These are phyloP conservation scores for Colletotrichum abscissum DNA, from an alignment of 2,329 filamentous ascomycete genomes.

Conservation along the genomic window DNA sequence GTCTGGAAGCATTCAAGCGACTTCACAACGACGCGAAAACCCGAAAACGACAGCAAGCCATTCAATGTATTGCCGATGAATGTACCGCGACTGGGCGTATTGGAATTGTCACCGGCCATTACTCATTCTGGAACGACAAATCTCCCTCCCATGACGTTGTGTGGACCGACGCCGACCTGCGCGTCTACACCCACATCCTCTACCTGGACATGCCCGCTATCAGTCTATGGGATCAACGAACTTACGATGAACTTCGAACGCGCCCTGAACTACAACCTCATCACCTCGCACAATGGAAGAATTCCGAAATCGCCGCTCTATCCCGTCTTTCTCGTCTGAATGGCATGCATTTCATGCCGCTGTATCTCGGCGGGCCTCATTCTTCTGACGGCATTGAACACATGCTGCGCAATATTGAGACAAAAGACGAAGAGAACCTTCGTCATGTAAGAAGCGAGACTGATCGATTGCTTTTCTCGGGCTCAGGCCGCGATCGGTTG, in stretches of 20 bases:
- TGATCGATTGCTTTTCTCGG: constrained; percentile 44
- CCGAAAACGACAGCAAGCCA: constrained; percentile 55
- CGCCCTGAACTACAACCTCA: constrained; percentile 46
- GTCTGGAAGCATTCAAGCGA: constrained; percentile 58
- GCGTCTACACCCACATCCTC: constrained; percentile 66
- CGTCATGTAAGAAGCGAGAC: constrained; percentile 43
- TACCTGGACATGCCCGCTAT: constrained; percentile 60
- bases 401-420: constrained; percentile 50
- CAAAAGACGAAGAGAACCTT: constrained; percentile 54
- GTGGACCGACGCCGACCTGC: constrained; percentile 57
- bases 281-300: constrained; percentile 60
- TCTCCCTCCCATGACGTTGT: constrained; percentile 43
- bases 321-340: constrained; percentile 55
- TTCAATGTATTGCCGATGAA: constrained; percentile 53
- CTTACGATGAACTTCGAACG: constrained; percentile 47
- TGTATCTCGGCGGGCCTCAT: constrained; percentile 28
- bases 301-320: constrained; percentile 55
- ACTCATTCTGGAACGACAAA: constrained; percentile 62
- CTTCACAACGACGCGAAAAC: constrained; percentile 50
- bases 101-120: constrained; percentile 66
- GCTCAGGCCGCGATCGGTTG: constrained; percentile 33
- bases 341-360: constrained; percentile 57
- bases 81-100: constrained; percentile 46
- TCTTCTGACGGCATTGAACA: constrained; percentile 36
- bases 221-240: constrained; percentile 49